Evolutionary conservation across 352 stramenopile species (phyloP).

Genomic region (Phytopythium ostracodes): DNA sequence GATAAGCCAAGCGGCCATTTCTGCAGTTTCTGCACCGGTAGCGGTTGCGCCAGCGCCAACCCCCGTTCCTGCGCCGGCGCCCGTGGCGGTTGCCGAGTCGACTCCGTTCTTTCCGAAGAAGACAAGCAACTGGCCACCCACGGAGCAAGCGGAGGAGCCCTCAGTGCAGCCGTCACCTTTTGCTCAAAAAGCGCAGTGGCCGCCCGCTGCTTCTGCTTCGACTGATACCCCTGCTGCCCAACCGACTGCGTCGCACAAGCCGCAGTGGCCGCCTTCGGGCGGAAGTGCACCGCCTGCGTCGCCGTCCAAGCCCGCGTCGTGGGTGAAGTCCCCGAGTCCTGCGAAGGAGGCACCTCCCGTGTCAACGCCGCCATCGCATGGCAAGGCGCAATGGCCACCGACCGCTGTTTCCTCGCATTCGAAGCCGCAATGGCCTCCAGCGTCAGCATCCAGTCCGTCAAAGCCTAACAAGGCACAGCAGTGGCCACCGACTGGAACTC

Average conservation of each 20-base stretch:
- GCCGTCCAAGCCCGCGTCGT: not conserved
- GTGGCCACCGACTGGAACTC: not conserved
- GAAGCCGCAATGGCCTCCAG: slow-evolving; percentile 18
- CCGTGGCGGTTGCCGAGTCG: slow-evolving; percentile 1
- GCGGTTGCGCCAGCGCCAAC: slow-evolving; percentile 1
- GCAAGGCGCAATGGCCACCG: slow-evolving; percentile 21
- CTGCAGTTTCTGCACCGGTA: slow-evolving; percentile 9
- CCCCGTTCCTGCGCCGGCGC: not conserved
- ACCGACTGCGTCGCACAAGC: slow-evolving; percentile 14
- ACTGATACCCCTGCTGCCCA: slow-evolving; percentile 10
- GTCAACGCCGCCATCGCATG: slow-evolving; percentile 10
- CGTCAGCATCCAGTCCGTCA: not conserved
- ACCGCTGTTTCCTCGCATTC: not conserved
- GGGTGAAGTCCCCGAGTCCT: slow-evolving; percentile 11
- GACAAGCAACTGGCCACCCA: slow-evolving; percentile 11
- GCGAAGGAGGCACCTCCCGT: slow-evolving; percentile 4
- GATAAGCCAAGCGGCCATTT: slow-evolving; percentile 35
- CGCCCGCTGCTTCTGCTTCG: slow-evolving; percentile 13
- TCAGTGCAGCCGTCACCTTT: slow-evolving; percentile 21
- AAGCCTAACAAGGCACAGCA: slow-evolving; percentile 8
- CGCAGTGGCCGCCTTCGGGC: slow-evolving; percentile 25
- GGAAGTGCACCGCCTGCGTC: not conserved
- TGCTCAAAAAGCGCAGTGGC: slow-evolving; percentile 54
- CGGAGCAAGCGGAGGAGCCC: slow-evolving; percentile 11
- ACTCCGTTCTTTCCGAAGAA: slow-evolving; percentile 23